These are phyloP conservation scores for Tetrastigma voinierianum DNA, from an alignment of 164 flowering plant genomes.

Conservation along the genomic window DNA sequence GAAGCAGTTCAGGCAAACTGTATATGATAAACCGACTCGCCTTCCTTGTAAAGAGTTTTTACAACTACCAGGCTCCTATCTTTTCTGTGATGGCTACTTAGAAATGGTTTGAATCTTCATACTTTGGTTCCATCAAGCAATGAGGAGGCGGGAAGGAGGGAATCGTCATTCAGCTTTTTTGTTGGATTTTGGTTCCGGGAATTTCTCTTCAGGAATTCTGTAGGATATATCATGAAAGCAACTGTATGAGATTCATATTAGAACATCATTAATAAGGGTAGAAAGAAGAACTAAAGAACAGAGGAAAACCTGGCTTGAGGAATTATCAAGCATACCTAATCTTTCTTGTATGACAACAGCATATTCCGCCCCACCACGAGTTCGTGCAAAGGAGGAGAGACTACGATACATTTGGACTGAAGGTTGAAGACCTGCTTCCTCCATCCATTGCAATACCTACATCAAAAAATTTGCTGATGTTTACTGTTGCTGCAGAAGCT, in stretches of 20 bases:
- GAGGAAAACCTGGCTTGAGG: background rate
- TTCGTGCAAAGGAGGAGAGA: conserved; percentile 55
- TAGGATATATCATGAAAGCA: background rate
- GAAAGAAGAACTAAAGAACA: background rate
- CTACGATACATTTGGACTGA: conserved; percentile 60
- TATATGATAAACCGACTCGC: no score
- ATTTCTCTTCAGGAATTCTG: conserved; percentile 35
- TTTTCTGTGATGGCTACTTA: no score
- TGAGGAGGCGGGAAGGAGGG: background rate
- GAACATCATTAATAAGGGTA: no score
- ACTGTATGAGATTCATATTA: background rate
- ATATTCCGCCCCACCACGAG: conserved; percentile 44
- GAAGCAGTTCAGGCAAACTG: no score
- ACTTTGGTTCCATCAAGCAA: conserved; percentile 5
- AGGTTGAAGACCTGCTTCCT: conserved; percentile 68
- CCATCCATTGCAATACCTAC: conserved; percentile 95
- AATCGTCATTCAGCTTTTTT: background rate
- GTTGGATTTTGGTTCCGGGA: conserved; percentile 2
- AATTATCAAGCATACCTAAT: conserved; percentile 43
- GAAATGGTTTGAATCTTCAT: background rate
- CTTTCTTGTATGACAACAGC: conserved; percentile 50
- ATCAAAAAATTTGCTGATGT: conserved; percentile 6
- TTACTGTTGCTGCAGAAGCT: background rate
- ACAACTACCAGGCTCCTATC: no score
- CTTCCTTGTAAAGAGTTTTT: no score